Evolutionary conservation across 2,329 filamentous ascomycete genomes (phyloP).

Genomic region (Penicillium capsulatum): DNA sequence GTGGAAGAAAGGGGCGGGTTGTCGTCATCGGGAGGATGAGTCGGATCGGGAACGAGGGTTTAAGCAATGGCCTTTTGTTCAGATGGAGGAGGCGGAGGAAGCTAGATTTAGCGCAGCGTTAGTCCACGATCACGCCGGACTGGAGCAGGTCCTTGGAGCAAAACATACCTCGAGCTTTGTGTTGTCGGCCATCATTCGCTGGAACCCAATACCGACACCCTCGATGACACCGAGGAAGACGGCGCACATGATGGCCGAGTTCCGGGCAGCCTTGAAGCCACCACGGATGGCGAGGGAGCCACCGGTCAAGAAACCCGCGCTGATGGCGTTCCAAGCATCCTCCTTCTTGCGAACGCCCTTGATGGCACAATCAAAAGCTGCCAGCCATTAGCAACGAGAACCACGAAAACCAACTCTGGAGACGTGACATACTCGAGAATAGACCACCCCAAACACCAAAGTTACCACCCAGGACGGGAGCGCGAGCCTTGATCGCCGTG

Average conservation of each 20-base stretch:
- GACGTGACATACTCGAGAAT: slow-evolving; percentile 56
- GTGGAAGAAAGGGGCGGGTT: slow-evolving; percentile 16
- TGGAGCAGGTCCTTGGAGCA: no score
- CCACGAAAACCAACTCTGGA: background rate
- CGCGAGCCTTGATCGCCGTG: slow-evolving; percentile 95
- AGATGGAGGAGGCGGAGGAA: slow-evolving; percentile 36
- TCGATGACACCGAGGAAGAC: slow-evolving; percentile 94
- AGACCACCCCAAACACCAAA: slow-evolving; percentile 97
- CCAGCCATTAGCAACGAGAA: background rate
- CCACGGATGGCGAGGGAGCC: slow-evolving; percentile 88
- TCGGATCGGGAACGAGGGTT: slow-evolving; percentile 14
- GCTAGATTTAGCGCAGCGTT: slow-evolving; percentile 21
- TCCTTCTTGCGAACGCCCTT: slow-evolving; percentile 95
- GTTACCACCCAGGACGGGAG: slow-evolving; percentile 93
- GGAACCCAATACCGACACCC: slow-evolving; percentile 92
- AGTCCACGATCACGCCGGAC: slow-evolving; percentile 3
- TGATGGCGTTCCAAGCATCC: slow-evolving; percentile 96
- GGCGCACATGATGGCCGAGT: slow-evolving; percentile 93
- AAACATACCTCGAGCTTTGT: slow-evolving; percentile 71
- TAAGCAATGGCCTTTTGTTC: slow-evolving; percentile 37
- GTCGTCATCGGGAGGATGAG: slow-evolving; percentile 17
- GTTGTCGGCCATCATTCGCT: slow-evolving; percentile 86
- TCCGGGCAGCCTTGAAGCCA: slow-evolving; percentile 84
- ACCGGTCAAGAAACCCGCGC: slow-evolving; percentile 93
- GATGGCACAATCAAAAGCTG: slow-evolving; percentile 88